Conservation (phyloP, 257 asterid genomes). For the Primulina huaijiensis region DNA sequence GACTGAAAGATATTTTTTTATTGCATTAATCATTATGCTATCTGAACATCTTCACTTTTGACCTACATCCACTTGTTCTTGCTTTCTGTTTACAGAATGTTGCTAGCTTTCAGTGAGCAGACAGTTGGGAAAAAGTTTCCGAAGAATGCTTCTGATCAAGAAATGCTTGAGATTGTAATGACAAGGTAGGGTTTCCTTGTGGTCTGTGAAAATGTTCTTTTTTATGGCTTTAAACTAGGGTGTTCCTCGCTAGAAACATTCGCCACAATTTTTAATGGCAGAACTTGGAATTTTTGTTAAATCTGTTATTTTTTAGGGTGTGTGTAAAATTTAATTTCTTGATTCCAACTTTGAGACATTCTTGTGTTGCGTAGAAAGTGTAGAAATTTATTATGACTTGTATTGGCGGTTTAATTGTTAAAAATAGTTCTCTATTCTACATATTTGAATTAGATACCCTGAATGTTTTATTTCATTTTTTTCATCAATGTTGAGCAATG, state of each 20-base stretch:
- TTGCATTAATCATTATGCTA: slow-evolving; percentile 16
- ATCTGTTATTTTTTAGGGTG: slow-evolving; percentile 3
- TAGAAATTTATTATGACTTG: background rate
- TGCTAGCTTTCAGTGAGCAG: slow-evolving; percentile 91
- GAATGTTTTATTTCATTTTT: slow-evolving; percentile 3
- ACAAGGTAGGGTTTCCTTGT: slow-evolving; percentile 45
- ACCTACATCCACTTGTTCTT: slow-evolving; percentile 20
- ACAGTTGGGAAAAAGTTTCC: slow-evolving; percentile 70
- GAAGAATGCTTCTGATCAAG: slow-evolving; percentile 74
- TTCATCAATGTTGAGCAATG: background rate
- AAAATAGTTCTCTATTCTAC: background rate
- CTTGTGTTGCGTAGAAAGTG: slow-evolving; percentile 10
- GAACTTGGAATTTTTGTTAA: slow-evolving; percentile 9
- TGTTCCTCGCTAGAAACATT: slow-evolving; percentile 10
- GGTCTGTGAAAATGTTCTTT: slow-evolving; percentile 11
- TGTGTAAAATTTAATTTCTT: slow-evolving; percentile 21
- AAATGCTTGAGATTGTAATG: slow-evolving; percentile 97
- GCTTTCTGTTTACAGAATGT: slow-evolving; percentile 60
- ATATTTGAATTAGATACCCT: background rate
- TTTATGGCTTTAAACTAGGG: slow-evolving; percentile 6
- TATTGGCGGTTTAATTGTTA: background rate
- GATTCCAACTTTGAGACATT: slow-evolving; percentile 6
- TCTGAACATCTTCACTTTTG: slow-evolving; percentile 17
- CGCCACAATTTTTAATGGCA: slow-evolving; percentile 7
- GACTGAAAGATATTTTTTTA: slow-evolving; percentile 8